phyloP scores from a whole-genome alignment of 176 grass and related monocot genomes.

The barley (Hordeum vulgare) region MorexV3_pseudomolecules_assembly NC_058524.1:163116912-163117411 shows the following conservation, averaged over 20 bases:
- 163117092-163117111: background rate
- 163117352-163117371: conserved; percentile 99
- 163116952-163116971: background rate
- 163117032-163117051: background rate
- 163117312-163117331: background rate
- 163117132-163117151: background rate
- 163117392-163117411: conserved; percentile 94
- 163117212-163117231: background rate
- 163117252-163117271: background rate
- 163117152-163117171: background rate
- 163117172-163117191: background rate
- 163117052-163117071: background rate
- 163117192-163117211: background rate
- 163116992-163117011: background rate
- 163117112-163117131: background rate
- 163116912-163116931: background rate
- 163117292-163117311: background rate
- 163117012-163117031: background rate
- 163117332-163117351: conserved; percentile 51
- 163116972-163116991: background rate
- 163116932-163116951: background rate
- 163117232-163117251: background rate
- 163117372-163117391: conserved; percentile 92
- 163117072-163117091: background rate
- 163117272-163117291: no score